phyloP scores from a whole-genome alignment of 2,329 filamentous ascomycete genomes.

The Ophiostoma montium region DNA sequence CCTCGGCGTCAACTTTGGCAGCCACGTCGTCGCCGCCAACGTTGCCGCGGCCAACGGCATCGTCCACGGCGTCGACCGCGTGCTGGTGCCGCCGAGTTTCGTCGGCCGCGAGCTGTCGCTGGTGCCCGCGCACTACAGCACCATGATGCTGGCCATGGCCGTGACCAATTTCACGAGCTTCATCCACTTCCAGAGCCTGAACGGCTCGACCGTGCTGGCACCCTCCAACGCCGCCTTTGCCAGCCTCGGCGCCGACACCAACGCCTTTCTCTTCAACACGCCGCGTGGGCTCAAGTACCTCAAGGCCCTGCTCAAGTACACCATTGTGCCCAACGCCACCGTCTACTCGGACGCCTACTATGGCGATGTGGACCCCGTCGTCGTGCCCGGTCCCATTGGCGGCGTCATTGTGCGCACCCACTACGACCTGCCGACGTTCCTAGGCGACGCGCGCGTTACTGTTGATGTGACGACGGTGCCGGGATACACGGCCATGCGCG shows the following conservation, averaged over 20 bases:
- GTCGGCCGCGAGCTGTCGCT: slow-evolving; percentile 41
- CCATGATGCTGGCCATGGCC: slow-evolving; percentile 56
- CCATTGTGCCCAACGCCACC: slow-evolving; percentile 58
- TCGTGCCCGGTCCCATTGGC: slow-evolving; percentile 19
- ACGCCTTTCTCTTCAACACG: slow-evolving; percentile 75
- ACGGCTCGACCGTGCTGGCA: slow-evolving; percentile 65
- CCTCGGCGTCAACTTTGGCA: slow-evolving; percentile 63
- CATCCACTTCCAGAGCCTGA: slow-evolving; percentile 36
- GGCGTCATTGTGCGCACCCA: slow-evolving; percentile 45
- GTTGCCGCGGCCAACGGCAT: slow-evolving; percentile 68
- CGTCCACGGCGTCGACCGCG: slow-evolving; percentile 59
- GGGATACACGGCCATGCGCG: slow-evolving; percentile 54
- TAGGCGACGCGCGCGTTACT: slow-evolving; percentile 50
- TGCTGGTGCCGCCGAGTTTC: slow-evolving; percentile 63
- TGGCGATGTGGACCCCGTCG: slow-evolving; percentile 21
- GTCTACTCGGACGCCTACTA: slow-evolving; percentile 79
- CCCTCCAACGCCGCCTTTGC: slow-evolving; percentile 71
- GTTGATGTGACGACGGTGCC: slow-evolving; percentile 58
- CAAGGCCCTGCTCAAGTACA: slow-evolving; percentile 64
- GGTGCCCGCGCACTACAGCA: slow-evolving; percentile 64
- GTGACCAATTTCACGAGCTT: slow-evolving; percentile 58
- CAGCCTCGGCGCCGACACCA: slow-evolving; percentile 56
- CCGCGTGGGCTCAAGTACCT: slow-evolving; percentile 60
- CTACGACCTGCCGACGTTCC: slow-evolving; percentile 58
- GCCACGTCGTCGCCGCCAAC: slow-evolving; percentile 53